A percentile compares a stretch with the other conserved stretches of the same genome.
These are phyloP conservation scores for Paracorniculantispora psalliotae DNA, from an alignment of 2,329 filamentous ascomycete genomes.

Conservation along the genomic window DNA sequence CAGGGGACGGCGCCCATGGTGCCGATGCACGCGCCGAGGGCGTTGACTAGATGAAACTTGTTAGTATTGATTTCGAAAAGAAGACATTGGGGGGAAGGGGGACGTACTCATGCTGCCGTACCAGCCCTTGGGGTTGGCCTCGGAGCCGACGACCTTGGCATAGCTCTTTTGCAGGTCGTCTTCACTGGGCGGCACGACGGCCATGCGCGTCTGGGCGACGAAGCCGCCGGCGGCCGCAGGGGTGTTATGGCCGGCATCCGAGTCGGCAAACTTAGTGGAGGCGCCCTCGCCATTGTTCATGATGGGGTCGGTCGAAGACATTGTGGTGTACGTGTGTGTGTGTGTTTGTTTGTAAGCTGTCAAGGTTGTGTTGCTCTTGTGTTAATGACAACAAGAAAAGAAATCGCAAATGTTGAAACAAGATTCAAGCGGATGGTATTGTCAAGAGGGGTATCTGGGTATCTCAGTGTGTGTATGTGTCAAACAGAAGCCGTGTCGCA, in stretches of 20 bases:
- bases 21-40: constrained; percentile 69
- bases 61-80: neutral
- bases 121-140: constrained; percentile 74
- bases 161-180: constrained; percentile 84
- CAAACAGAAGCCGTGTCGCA: neutral
- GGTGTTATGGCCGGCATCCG: constrained; percentile 21
- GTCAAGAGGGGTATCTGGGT: neutral
- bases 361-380: neutral
- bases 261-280: constrained; percentile 14
- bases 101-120: constrained; percentile 78
- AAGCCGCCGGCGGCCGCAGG: constrained; percentile 37
- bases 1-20: constrained; percentile 82
- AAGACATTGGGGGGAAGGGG: too few species aligned
- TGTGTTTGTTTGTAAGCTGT: neutral
- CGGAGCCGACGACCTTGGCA: constrained; percentile 58
- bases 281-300: constrained; percentile 19
- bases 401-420: too few species aligned
- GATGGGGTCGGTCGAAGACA: constrained; percentile 7
- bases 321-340: neutral
- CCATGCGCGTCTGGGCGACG: constrained; percentile 51
- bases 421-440: neutral
- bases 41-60: constrained; percentile 53
- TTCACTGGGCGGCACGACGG: constrained; percentile 72
- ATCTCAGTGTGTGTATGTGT: neutral
- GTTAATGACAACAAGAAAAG: neutral